Percentiles rank a stretch among this genome's conserved stretches.
These are phyloP conservation scores for Phalaenopsis aphrodite DNA, from an alignment of 106 monocot genomes.

Conservation along the genomic window DNA sequence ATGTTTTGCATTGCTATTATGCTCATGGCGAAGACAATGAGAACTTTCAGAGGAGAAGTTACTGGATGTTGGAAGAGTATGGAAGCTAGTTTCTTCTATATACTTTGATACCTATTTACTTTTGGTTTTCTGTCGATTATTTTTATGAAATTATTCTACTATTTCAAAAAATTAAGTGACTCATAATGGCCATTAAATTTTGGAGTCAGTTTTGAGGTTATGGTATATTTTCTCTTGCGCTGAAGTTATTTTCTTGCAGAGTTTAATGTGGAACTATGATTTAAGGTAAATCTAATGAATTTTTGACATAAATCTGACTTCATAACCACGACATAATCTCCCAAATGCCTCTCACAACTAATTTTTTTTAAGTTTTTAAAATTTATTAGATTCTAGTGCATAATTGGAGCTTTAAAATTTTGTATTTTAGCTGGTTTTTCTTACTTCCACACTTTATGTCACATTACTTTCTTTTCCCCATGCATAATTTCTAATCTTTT, in stretches of 20 bases:
- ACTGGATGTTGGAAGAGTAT: slow-evolving; percentile 96
- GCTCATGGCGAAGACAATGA: slow-evolving; percentile 93
- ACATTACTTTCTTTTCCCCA: neutral
- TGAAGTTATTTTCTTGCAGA: neutral
- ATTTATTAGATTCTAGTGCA: neutral
- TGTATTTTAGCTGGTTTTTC: neutral
- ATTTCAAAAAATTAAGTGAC: neutral
- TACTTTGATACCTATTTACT: neutral
- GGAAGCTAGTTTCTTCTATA: neutral
- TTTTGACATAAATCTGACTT: neutral
- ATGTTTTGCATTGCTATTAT: slow-evolving; percentile 97
- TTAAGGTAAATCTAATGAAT: neutral
- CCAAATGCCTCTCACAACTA: neutral
- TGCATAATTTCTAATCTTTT: neutral
- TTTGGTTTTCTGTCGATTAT: neutral
- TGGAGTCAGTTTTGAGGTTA: neutral
- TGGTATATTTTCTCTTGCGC: neutral
- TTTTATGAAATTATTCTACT: neutral
- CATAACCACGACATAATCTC: neutral
- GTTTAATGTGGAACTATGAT: neutral
- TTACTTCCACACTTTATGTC: neutral
- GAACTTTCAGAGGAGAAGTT: slow-evolving; percentile 83
- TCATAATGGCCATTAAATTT: neutral
- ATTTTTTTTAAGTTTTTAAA: neutral
- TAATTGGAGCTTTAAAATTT: neutral